Conservation (phyloP, 306 rosid species). For the Pyrus bretschneideri region DNA sequence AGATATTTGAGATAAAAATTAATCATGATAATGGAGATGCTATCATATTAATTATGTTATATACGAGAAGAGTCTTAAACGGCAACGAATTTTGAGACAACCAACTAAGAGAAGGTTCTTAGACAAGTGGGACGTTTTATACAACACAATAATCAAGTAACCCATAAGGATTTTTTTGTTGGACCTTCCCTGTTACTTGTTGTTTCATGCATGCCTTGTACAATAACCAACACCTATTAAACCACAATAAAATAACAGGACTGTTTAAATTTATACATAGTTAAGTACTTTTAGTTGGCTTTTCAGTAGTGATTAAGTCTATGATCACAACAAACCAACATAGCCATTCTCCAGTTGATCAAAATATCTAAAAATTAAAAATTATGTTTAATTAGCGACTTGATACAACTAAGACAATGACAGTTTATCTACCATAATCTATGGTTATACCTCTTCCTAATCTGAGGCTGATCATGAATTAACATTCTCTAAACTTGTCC, state of each 20-base stretch:
- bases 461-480: conserved; percentile 7
- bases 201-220: conserved; percentile 10
- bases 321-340: conserved; percentile 29
- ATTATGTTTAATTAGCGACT: conserved; percentile 13
- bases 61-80: conserved; percentile 12
- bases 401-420: conserved; percentile 27
- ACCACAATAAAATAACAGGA: neutral
- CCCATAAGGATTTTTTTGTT: conserved; percentile 38
- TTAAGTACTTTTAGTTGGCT: conserved; percentile 51
- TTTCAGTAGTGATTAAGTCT: conserved; percentile 28
- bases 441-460: conserved; percentile 11
- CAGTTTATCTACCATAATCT: conserved; percentile 36
- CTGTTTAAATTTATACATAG: conserved; percentile 1
- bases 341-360: conserved; percentile 20
- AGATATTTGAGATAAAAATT: no score
- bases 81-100: conserved; percentile 7
- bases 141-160: conserved; percentile 40
- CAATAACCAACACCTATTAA: conserved; percentile 17
- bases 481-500: conserved; percentile 2
- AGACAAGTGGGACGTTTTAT: conserved; percentile 32
- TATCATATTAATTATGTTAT: neutral
- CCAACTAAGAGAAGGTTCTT: conserved; percentile 1
- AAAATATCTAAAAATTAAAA: conserved; percentile 19
- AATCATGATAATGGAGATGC: no score
- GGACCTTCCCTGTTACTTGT: conserved; percentile 24